phyloP scores from a whole-genome alignment of 106 monocot species.

The Allium sativum region DNA sequence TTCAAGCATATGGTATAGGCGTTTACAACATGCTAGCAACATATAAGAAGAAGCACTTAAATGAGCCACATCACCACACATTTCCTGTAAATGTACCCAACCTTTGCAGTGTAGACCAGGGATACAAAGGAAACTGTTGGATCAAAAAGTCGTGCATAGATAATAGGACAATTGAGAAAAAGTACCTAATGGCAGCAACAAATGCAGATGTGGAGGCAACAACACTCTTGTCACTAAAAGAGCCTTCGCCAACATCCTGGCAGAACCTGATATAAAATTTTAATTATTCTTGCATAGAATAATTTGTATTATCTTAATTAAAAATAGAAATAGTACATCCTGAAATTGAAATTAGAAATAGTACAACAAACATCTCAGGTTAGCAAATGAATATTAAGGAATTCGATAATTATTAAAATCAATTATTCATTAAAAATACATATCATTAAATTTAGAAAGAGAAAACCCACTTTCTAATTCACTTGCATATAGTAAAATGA shows the following conservation, averaged over 20 bases:
- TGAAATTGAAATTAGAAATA: too few relatives aligned
- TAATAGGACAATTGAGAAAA: not conserved
- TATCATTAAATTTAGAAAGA: too few relatives aligned
- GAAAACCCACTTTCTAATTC: too few relatives aligned
- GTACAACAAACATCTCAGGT: too few relatives aligned
- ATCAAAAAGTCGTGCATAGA: not conserved
- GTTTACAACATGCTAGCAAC: not conserved
- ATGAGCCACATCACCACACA: not conserved
- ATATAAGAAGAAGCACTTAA: not conserved
- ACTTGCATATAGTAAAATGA: too few relatives aligned
- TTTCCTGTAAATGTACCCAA: not conserved
- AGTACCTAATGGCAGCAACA: conserved; percentile 39
- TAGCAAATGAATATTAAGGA: too few relatives aligned
- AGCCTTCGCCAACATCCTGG: conserved; percentile 95
- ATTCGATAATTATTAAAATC: too few relatives aligned
- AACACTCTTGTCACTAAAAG: conserved; percentile 50
- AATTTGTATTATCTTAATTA: too few relatives aligned
- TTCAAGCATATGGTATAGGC: too few relatives aligned
- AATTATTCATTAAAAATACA: too few relatives aligned
- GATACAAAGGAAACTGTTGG: not conserved
- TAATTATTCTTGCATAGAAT: not conserved
- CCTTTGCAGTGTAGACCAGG: not conserved
- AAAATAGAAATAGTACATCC: too few relatives aligned
- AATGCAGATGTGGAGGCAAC: conserved; percentile 74
- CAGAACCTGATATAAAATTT: not conserved